Conservation (phyloP, 2,329 filamentous ascomycete species). For the Paramyrothecium sp. region DNA sequence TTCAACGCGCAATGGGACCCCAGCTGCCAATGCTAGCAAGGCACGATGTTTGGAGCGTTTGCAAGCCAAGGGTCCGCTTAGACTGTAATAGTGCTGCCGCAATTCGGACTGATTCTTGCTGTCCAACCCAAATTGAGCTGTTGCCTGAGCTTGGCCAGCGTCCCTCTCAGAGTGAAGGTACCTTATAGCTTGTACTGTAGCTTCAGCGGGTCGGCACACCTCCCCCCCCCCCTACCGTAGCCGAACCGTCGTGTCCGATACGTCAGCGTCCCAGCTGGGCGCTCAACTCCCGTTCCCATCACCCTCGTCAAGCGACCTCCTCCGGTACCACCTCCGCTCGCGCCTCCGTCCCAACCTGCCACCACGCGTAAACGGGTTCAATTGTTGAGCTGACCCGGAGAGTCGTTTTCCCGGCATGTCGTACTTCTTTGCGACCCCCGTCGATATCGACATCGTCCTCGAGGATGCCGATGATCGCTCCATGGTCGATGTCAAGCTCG, state of each 20-base stretch:
- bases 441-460: conserved; percentile 98
- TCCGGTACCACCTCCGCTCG: conserved; percentile 14
- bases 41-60: no score
- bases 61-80: no score
- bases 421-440: conserved; percentile 96
- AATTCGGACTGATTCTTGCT: no score
- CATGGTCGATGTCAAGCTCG: conserved; percentile 96
- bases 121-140: no score
- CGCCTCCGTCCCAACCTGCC: background rate
- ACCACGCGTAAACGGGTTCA: background rate
- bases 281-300: conserved; percentile 15
- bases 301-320: conserved; percentile 8
- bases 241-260: background rate
- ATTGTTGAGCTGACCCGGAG: background rate
- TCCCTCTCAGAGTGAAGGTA: no score
- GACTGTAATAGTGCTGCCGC: no score
- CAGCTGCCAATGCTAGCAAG: no score
- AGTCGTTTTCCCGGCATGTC: conserved; percentile 62
- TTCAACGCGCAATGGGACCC: no score
- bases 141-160: no score
- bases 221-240: no score
- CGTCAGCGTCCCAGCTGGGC: conserved; percentile 6
- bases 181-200: no score
- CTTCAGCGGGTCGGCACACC: no score
- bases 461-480: conserved; percentile 91